Evolutionary conservation across 768 basidiomycete species (phyloP).

Genomic region (Epithele typhae): DNA sequence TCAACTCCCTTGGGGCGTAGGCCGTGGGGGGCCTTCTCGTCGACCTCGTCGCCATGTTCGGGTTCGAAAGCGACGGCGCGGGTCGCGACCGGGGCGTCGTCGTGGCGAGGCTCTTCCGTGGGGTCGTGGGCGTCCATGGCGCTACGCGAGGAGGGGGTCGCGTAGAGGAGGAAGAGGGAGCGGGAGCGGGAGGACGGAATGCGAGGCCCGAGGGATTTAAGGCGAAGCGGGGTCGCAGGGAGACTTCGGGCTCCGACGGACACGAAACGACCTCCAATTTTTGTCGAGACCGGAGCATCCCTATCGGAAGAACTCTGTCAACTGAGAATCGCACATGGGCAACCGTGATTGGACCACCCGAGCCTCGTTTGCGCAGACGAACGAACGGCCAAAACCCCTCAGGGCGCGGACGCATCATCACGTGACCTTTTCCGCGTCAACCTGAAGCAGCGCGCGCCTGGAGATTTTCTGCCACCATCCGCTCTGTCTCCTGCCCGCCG

Average conservation of each 20-base stretch:
- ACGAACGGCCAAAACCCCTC: conserved; percentile 31
- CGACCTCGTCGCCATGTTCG: conserved; percentile 24
- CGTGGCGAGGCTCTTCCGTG: conserved; percentile 16
- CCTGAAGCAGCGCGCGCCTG: no score
- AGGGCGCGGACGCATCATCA: conserved; percentile 4
- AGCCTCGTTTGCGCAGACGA: background rate
- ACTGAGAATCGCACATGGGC: conserved; percentile 17
- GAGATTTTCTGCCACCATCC: no score
- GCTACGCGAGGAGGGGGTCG: background rate
- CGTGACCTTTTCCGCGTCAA: background rate
- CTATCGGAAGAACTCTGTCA: conserved; percentile 10
- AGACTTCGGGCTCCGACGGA: background rate
- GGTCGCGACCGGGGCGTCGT: conserved; percentile 31
- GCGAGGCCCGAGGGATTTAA: conserved; percentile 6
- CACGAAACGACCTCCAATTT: background rate
- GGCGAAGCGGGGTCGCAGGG: background rate
- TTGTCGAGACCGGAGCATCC: conserved; percentile 5
- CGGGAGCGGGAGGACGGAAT: background rate
- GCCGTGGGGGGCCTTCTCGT: conserved; percentile 24
- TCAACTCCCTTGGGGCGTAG: conserved; percentile 51
- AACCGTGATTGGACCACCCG: conserved; percentile 18
- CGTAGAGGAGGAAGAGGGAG: background rate
- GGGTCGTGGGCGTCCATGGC: conserved; percentile 17
- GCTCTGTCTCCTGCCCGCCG: no score
- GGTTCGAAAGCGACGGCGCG: conserved; percentile 45